Evolutionary conservation across 2,329 filamentous ascomycete genomes (phyloP).

Genomic region (Diaporthe batatas): DNA sequence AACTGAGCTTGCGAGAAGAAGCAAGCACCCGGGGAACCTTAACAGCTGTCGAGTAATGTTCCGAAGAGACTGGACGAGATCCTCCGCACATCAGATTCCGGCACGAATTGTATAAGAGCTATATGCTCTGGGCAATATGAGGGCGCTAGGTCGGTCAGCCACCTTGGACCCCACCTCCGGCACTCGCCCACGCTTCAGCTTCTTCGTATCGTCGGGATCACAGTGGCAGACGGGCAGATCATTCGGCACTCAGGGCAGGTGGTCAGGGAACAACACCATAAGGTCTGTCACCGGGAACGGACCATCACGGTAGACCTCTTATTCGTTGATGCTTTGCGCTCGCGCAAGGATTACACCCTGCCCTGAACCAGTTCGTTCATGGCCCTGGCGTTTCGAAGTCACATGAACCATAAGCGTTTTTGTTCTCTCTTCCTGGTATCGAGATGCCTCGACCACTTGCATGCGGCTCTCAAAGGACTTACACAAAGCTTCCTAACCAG

Average conservation of each 20-base stretch:
- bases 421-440: conserved; percentile 15
- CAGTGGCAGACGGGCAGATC: conserved; percentile 8
- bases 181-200: conserved; percentile 25
- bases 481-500: not conserved
- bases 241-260: conserved; percentile 21
- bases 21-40: conserved; percentile 2
- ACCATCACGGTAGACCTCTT: not conserved
- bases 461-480: not conserved
- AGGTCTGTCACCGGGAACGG: conserved; percentile 2
- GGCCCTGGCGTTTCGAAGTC: conserved; percentile 12
- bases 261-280: conserved; percentile 1
- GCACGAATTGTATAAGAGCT: conserved; percentile 10
- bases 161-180: not conserved
- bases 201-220: conserved; percentile 15
- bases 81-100: conserved; percentile 22
- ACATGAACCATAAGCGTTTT: conserved; percentile 11
- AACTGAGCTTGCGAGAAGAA: conserved; percentile 37
- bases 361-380: conserved; percentile 9
- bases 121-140: conserved; percentile 27
- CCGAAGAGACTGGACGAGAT: conserved; percentile 20
- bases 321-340: not conserved
- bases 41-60: conserved; percentile 23
- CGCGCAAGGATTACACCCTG: conserved; percentile 13
- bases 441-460: not conserved
- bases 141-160: conserved; percentile 3